Evolutionary conservation across 2,329 filamentous ascomycete species (phyloP).

Genomic region (Trichophyton equinum): DNA sequence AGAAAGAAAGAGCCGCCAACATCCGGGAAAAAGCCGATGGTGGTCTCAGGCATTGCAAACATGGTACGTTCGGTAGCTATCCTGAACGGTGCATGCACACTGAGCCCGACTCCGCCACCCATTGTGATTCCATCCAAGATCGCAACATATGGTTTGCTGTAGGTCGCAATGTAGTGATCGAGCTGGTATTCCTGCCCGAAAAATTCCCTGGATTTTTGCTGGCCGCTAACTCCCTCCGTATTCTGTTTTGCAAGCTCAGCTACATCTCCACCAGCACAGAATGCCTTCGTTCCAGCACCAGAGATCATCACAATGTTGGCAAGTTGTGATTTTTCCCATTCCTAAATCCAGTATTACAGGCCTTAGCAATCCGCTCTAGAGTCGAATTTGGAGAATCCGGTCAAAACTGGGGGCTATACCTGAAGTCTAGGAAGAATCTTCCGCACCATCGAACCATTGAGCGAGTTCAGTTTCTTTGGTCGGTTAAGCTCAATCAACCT

Average conservation of each 20-base stretch:
- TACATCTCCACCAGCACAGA: conserved; percentile 92
- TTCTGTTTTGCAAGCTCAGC: conserved; percentile 64
- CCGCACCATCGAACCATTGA: conserved; percentile 86
- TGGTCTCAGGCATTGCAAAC: conserved; percentile 98
- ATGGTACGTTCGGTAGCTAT: conserved; percentile 92
- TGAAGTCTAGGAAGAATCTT: conserved; percentile 83
- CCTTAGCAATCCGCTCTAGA: background rate
- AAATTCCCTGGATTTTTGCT: conserved; percentile 66
- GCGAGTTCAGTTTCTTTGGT: conserved; percentile 78
- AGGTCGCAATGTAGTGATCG: conserved; percentile 89
- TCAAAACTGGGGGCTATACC: conserved; percentile 19
- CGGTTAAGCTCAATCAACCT: conserved; percentile 90
- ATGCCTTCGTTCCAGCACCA: conserved; percentile 68
- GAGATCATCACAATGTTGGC: conserved; percentile 89
- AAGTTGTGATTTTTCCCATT: conserved; percentile 92
- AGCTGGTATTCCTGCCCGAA: conserved; percentile 93
- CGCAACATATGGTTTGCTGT: conserved; percentile 81
- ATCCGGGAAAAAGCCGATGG: conserved; percentile 96
- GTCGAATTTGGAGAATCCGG: conserved; percentile 1
- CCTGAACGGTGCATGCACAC: conserved; percentile 86
- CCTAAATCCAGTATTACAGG: conserved; percentile 28
- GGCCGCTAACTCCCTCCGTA: conserved; percentile 50
- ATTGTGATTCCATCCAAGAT: conserved; percentile 98
- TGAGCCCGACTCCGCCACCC: conserved; percentile 91
- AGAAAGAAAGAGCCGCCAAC: conserved; percentile 95